Evolutionary conservation across 768 basidiomycete species (phyloP).

Genomic region (Termitomyces sp.): DNA sequence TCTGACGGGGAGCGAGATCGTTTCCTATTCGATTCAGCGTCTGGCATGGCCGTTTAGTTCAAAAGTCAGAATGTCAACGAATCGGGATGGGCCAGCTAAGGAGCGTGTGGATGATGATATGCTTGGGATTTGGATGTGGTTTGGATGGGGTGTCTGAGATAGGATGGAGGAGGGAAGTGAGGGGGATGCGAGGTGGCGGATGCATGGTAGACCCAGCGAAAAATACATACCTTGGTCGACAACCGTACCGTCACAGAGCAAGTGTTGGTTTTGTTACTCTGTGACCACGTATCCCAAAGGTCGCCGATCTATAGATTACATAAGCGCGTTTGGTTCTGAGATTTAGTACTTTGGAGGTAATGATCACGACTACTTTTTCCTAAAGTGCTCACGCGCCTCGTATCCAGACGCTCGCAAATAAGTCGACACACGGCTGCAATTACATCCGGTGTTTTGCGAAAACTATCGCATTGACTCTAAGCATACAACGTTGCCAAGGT

Average conservation of each 20-base stretch:
- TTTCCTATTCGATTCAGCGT: slow-evolving; percentile 79
- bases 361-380: too few relatives aligned
- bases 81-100: slow-evolving; percentile 33
- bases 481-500: too few relatives aligned
- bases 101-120: slow-evolving; percentile 29
- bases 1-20: slow-evolving; percentile 84
- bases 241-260: not conserved
- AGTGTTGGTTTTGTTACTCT: not conserved
- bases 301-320: not conserved
- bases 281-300: not conserved
- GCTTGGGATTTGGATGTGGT: slow-evolving; percentile 37
- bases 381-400: too few relatives aligned
- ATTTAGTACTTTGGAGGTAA: too few relatives aligned
- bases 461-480: too few relatives aligned
- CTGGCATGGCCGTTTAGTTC: slow-evolving; percentile 76
- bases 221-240: slow-evolving; percentile 19
- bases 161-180: slow-evolving; percentile 45
- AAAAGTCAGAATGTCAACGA: slow-evolving; percentile 27
- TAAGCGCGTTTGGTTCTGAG: not conserved
- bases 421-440: too few relatives aligned
- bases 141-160: slow-evolving; percentile 39
- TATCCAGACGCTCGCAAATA: too few relatives aligned
- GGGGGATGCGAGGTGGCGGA: slow-evolving; percentile 56
- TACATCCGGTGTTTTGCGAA: too few relatives aligned
- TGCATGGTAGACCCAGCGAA: slow-evolving; percentile 21